Evolutionary conservation across 148 eudicot species (phyloP).

Genomic region (Bassia scoparia): DNA sequence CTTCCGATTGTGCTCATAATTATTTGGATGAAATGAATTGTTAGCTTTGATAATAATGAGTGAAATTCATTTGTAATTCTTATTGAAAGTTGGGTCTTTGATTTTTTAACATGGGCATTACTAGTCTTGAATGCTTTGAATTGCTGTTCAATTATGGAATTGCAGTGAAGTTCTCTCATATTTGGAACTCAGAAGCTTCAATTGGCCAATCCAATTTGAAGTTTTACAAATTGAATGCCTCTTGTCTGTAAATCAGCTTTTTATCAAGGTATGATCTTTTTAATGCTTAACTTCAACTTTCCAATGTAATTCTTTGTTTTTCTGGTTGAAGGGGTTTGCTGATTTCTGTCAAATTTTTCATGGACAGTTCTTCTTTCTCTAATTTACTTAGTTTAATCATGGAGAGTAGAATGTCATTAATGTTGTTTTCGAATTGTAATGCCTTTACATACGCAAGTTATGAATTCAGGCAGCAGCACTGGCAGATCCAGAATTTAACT

Average conservation of each 20-base stretch:
- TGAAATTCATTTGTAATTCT: not conserved
- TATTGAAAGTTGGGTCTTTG: slow-evolving; percentile 4
- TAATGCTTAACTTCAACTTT: slow-evolving; percentile 22
- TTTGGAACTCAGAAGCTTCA: slow-evolving; percentile 21
- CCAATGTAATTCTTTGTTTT: not conserved
- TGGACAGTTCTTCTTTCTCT: not conserved
- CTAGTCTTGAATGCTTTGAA: slow-evolving; percentile 31
- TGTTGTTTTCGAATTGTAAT: too few species aligned
- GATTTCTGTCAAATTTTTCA: slow-evolving; percentile 16
- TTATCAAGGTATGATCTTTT: slow-evolving; percentile 36
- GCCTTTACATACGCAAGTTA: too few species aligned
- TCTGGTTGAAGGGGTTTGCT: not conserved
- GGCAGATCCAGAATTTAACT: too few species aligned
- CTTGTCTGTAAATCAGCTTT: slow-evolving; percentile 19
- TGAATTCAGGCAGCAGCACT: too few species aligned
- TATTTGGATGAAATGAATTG: too few species aligned
- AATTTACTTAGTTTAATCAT: too few species aligned
- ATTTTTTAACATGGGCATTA: slow-evolving; percentile 33
- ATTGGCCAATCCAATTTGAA: slow-evolving; percentile 26
- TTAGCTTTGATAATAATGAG: not conserved
- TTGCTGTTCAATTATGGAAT: slow-evolving; percentile 29
- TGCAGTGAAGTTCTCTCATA: slow-evolving; percentile 25
- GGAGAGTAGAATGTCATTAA: not conserved
- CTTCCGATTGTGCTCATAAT: too few species aligned
- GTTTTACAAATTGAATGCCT: slow-evolving; percentile 26